Conservation (phyloP, 148 eudicot genomes). For the Diospyros kaki region DNA sequence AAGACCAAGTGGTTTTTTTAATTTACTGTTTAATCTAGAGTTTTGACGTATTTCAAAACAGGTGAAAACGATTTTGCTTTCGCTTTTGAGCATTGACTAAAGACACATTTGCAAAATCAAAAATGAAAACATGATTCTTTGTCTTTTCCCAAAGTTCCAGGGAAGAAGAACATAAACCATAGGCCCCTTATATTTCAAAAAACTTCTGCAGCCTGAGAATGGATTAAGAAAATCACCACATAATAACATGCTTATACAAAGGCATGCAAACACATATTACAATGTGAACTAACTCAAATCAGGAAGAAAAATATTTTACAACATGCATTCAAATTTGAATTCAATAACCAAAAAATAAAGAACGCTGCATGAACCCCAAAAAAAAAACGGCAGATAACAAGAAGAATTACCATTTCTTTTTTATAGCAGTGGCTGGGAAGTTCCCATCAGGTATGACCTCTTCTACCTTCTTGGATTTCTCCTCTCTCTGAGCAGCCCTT, state of each 20-base stretch:
- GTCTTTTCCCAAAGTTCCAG: too few relatives aligned
- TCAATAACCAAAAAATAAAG: background rate
- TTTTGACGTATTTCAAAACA: too few relatives aligned
- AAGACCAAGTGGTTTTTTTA: too few relatives aligned
- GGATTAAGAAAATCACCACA: background rate
- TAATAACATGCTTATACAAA: background rate
- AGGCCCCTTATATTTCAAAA: too few relatives aligned
- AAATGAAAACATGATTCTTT: too few relatives aligned
- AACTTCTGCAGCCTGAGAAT: too few relatives aligned
- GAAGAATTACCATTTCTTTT: conserved; percentile 61
- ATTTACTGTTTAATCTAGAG: too few relatives aligned
- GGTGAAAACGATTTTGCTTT: too few relatives aligned
- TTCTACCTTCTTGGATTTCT: conserved; percentile 52
- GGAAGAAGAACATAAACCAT: too few relatives aligned
- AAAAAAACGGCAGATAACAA: background rate
- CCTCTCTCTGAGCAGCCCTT: conserved; percentile 69
- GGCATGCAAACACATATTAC: background rate
- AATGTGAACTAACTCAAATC: background rate
- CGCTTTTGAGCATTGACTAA: too few relatives aligned
- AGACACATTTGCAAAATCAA: too few relatives aligned
- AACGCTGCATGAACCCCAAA: background rate
- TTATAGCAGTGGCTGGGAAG: conserved; percentile 41
- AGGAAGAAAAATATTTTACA: background rate
- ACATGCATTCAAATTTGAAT: background rate
- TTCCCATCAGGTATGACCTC: conserved; percentile 41